Evolutionary conservation across 2,329 filamentous ascomycete species (phyloP).

Genomic region (Xylariaceae sp.): DNA sequence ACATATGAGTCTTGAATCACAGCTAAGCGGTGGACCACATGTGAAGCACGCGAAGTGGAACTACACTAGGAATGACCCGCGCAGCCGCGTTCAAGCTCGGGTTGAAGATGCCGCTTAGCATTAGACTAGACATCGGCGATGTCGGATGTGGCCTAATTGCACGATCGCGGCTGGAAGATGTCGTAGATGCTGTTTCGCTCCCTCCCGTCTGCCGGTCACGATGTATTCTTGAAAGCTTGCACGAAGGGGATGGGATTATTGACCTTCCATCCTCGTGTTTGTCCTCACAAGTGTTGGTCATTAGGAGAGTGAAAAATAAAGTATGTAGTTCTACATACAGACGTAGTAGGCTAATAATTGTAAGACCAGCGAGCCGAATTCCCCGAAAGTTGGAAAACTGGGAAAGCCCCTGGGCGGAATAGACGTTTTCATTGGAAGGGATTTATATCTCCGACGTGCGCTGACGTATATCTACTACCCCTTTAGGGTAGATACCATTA

Average conservation of each 20-base stretch:
- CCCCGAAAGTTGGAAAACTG: slow-evolving; percentile 20
- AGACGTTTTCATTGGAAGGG: not conserved
- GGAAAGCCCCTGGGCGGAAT: slow-evolving; percentile 6
- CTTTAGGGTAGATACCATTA: too few species aligned
- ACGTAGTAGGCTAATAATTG: not conserved
- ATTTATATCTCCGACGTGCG: not conserved
- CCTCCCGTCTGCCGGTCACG: not conserved
- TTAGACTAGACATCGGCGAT: too few species aligned
- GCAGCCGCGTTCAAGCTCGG: too few species aligned
- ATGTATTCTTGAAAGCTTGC: not conserved
- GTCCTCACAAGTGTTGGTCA: not conserved
- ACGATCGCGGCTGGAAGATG: not conserved
- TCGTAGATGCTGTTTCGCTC: not conserved
- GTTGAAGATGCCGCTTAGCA: too few species aligned
- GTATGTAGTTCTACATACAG: too few species aligned
- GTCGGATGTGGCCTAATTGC: too few species aligned
- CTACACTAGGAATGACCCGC: too few species aligned
- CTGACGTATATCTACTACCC: not conserved
- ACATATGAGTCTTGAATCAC: not conserved
- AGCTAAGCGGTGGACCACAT: too few species aligned
- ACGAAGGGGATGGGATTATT: not conserved
- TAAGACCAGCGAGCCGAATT: not conserved
- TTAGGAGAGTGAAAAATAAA: too few species aligned
- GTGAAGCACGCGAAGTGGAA: too few species aligned
- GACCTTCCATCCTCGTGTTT: not conserved